Evolutionary conservation across 1,284 basidiomycete genomes (phyloP), one percentile per base, ranked within the genome.

Genomic region (Cutaneotrichosporon sp.): DNA sequence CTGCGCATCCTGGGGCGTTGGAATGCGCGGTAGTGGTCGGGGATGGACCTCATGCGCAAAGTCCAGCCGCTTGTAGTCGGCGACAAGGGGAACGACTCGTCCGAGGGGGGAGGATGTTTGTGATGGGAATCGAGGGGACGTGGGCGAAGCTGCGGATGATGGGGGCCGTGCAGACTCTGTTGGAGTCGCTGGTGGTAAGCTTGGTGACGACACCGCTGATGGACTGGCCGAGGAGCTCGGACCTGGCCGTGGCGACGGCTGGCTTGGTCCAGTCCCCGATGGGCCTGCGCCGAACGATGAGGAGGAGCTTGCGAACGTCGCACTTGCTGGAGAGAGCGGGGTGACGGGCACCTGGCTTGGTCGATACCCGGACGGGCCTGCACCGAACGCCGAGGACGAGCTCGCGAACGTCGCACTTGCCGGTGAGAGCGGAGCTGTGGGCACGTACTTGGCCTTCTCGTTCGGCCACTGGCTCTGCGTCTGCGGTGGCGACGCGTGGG

Each of bases 51-150:
- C n/a, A n/a, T n/a, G n/a, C n/a, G n/a, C n/a, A n/a, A n/a, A n/a
- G n/a, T n/a, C n/a, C n/a, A n/a, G n/a, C n/a, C 9, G 22, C 16
- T 53, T 53, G 51, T 53, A 53, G 16, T 53, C 51, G 22, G 33
- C 34, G 22, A 53, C n/a, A 38, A 53, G 51, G 13, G 51, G 51
- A 16, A 27, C 18, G 9, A 50, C 47, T 29, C 24, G 25, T 18
- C 13, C 8, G 45, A 46, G 45, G 45, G 25, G 14, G 22, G 45
- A 46, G 14, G 22, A 13, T 22, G 45, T 5, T 9, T 24, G 24
- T 16, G 45, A 25, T 16, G 22, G 11, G 45, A 25, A 46, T 24
- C 22, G 16, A 3, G 45, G 45, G 22, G 22, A 25, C 24, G 45
- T 46, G 11, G 22, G 10, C 3, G 22, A 14, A 22, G 22, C 4